These are phyloP conservation scores for Solanum bulbocastanum DNA, from an alignment of 257 asterid species.

Conservation along the genomic window DNA sequence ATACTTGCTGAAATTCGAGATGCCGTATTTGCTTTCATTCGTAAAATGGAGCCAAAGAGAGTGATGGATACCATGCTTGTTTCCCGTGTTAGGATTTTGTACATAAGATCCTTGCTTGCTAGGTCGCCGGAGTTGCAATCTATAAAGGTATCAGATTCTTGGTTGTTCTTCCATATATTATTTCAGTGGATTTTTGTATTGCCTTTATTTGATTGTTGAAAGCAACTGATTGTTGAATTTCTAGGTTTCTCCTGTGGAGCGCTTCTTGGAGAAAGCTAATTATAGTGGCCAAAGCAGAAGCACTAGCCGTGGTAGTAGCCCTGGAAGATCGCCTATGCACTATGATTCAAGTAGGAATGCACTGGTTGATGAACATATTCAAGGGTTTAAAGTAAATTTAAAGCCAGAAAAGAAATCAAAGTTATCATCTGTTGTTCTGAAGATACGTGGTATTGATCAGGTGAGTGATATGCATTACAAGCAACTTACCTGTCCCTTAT, in stretches of 20 bases:
- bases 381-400: constrained; percentile 82
- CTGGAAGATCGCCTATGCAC: constrained; percentile 85
- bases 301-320: constrained; percentile 95
- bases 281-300: constrained; percentile 84
- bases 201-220: neutral
- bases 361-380: constrained; percentile 66
- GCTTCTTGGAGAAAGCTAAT: constrained; percentile 82
- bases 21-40: constrained; percentile 89
- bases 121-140: constrained; percentile 99
- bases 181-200: neutral
- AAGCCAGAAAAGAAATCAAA: constrained; percentile 93
- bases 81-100: constrained; percentile 97
- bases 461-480: constrained; percentile 25
- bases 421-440: constrained; percentile 88
- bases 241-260: constrained; percentile 91
- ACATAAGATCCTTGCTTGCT: constrained; percentile 91
- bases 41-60: constrained; percentile 93
- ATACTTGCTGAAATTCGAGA: constrained; percentile 99
- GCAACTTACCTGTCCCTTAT: neutral
- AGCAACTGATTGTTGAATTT: neutral
- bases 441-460: constrained; percentile 99
- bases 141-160: constrained; percentile 57
- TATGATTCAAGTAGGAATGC: constrained; percentile 67
- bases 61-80: constrained; percentile 99
- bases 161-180: neutral